A percentile compares a stretch with the other conserved stretches of the same genome.
phyloP scores from a whole-genome alignment of 2,329 filamentous ascomycete genomes.

The Fonsecaea erecta region DNA sequence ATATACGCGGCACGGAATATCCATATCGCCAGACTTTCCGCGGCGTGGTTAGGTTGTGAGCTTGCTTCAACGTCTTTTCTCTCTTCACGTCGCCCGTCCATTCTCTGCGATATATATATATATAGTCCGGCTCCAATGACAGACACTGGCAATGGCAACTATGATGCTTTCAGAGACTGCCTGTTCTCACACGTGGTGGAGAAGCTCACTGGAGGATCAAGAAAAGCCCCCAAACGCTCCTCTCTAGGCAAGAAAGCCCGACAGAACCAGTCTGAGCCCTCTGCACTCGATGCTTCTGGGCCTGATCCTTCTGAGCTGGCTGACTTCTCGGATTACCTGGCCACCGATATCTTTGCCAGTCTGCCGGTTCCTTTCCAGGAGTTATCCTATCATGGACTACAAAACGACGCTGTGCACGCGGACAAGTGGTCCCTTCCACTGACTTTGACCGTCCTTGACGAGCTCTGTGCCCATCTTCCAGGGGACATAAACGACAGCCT shows the following conservation, averaged over 20 bases:
- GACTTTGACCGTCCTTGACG: conserved; percentile 55
- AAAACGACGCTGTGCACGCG: conserved; percentile 56
- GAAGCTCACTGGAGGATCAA: conserved; percentile 52
- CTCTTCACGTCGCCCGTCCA: neutral
- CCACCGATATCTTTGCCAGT: conserved; percentile 67
- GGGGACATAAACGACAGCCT: conserved; percentile 69
- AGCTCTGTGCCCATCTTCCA: conserved; percentile 61
- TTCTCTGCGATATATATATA: neutral
- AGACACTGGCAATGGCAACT: conserved; percentile 57
- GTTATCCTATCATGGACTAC: conserved; percentile 64
- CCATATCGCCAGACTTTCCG: neutral
- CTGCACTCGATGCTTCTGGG: conserved; percentile 53
- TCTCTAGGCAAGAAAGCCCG: conserved; percentile 48
- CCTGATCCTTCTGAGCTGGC: conserved; percentile 69
- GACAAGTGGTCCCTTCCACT: conserved; percentile 63
- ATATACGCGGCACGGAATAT: neutral
- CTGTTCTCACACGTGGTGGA: conserved; percentile 72
- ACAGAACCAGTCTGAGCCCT: conserved; percentile 24
- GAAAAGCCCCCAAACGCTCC: conserved; percentile 27
- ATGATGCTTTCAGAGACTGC: conserved; percentile 73
- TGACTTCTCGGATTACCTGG: conserved; percentile 82
- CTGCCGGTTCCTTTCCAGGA: conserved; percentile 66
- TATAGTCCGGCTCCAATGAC: conserved; percentile 18
- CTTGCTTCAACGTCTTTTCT: neutral
- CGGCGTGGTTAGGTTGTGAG: neutral